Conservation (phyloP, 164 flowering plant species). For the Vitis riparia region DNA sequence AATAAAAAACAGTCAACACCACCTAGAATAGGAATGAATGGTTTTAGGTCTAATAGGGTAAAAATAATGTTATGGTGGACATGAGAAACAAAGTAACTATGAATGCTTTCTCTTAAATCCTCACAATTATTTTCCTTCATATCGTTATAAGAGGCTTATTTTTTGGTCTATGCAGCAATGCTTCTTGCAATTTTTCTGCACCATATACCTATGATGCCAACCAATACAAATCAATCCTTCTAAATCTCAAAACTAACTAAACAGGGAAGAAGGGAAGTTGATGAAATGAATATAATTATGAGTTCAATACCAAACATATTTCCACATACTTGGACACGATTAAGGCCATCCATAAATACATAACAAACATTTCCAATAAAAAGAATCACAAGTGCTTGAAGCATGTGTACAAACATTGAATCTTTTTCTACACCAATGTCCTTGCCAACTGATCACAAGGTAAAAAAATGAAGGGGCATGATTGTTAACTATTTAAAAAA, state of each 20-base stretch:
- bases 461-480: too few relatives aligned
- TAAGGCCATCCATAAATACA: constrained; percentile 93
- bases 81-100: not conserved
- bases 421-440: constrained; percentile 62
- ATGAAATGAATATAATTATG: not conserved
- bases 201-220: constrained; percentile 68
- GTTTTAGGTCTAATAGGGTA: too few relatives aligned
- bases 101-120: not conserved
- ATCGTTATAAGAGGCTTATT: constrained; percentile 81
- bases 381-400: constrained; percentile 88
- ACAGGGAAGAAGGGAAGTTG: not conserved
- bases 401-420: constrained; percentile 58
- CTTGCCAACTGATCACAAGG: constrained; percentile 43
- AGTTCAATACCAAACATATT: not conserved
- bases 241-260: not conserved
- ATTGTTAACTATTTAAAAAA: too few relatives aligned
- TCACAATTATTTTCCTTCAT: constrained; percentile 6
- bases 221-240: constrained; percentile 2
- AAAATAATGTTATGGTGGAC: too few relatives aligned
- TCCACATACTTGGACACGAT: constrained; percentile 66
- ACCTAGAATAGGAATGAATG: too few relatives aligned
- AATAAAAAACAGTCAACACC: not conserved
- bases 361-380: constrained; percentile 87
- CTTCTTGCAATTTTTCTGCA: constrained; percentile 74
- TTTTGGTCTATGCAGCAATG: constrained; percentile 59